Base-by-base conservation (phyloP, 805 yeast species). In the Ascoidea asiatica region DNA sequence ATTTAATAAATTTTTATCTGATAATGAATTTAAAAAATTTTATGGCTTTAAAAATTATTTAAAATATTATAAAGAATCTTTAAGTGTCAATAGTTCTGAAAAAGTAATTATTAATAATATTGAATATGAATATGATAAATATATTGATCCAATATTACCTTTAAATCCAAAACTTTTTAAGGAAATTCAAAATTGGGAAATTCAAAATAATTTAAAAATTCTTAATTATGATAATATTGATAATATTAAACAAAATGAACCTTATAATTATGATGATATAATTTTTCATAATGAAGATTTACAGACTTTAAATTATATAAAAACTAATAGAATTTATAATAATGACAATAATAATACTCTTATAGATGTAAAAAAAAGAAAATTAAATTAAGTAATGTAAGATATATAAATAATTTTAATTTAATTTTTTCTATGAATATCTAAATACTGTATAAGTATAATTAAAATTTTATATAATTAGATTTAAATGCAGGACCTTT, bases 401-500 rank as follows among this genome's bases (percentile, higher is more conserved):
- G n/a, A n/a, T n/a, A n/a, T n/a, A n/a, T n/a, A n/a, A n/a, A n/a
- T n/a, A n/a, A n/a, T n/a, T 29, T 29, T 11, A 29, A 29, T 11
- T 29, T 29, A 29, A 8, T 29, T 15, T 11, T 29, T 29, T 29
- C 35, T 29, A 29, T 29, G 15, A 29, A 29, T 29, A n/a, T n/a
- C n/a, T n/a, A n/a, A n/a, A n/a, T n/a, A n/a, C n/a, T n/a, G n/a
- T n/a, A n/a, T n/a, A n/a, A n/a, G n/a, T n/a, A n/a, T 3, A 29
- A 37, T 44, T 40, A 33, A 46, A 48, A 20, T 39, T 40, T 21
- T 39, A 49, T 49, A 19, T 43, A 43, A 36, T 43, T 44, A 18
- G 50, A 60, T 49, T 75, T 72, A 61, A 81, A 83, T 43, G 90
- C 88, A 19, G 77, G 66, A 44, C 54, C 46, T 17, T 72, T 61